Evolutionary conservation across 2,329 filamentous ascomycete genomes (phyloP).

Genomic region (Hymenoscyphus repandus): DNA sequence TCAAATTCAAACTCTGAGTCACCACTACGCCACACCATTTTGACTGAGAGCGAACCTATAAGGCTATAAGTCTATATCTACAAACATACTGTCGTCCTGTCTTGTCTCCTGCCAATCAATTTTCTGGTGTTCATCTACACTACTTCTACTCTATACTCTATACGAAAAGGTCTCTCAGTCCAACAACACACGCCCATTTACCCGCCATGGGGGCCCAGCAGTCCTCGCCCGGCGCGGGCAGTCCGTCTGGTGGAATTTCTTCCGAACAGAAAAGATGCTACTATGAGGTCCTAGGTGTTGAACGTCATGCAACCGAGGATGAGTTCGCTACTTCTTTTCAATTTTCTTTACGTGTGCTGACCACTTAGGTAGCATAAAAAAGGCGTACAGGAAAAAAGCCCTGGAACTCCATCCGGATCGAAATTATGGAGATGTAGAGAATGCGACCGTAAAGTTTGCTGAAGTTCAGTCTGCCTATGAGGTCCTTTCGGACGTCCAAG

Average conservation of each 20-base stretch:
- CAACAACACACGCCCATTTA: neutral
- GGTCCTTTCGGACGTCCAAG: slow-evolving; percentile 91
- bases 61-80: no score
- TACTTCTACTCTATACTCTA: no score
- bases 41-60: no score
- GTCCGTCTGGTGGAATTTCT: slow-evolving; percentile 2
- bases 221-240: slow-evolving; percentile 15
- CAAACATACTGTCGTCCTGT: no score
- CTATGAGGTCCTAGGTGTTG: slow-evolving; percentile 77
- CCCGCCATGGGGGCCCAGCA: slow-evolving; percentile 26
- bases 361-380: slow-evolving; percentile 65
- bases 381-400: slow-evolving; percentile 84
- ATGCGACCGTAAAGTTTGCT: slow-evolving; percentile 79
- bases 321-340: slow-evolving; percentile 51
- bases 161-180: no score
- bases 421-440: slow-evolving; percentile 80
- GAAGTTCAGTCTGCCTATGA: slow-evolving; percentile 93
- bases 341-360: slow-evolving; percentile 6
- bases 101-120: no score
- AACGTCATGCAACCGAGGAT: slow-evolving; percentile 69
- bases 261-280: slow-evolving; percentile 61
- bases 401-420: slow-evolving; percentile 93
- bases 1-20: no score
- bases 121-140: no score
- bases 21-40: no score